Percentiles rank a stretch among this genome's conserved stretches.
Evolutionary conservation across 768 basidiomycete species (phyloP).

Genomic region (Xanthoconium purpureum): DNA sequence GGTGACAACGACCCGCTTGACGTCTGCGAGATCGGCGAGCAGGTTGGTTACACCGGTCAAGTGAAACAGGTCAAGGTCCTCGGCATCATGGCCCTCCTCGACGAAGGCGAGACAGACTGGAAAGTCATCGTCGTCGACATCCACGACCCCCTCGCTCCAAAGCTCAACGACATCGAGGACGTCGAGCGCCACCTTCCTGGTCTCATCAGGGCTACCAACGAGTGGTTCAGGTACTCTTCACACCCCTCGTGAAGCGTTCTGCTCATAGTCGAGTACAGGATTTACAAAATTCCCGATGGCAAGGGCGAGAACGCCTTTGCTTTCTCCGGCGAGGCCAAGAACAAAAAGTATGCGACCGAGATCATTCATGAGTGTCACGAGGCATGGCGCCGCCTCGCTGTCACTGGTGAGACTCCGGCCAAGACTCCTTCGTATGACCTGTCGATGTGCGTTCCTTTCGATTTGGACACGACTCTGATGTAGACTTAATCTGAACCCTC

Average conservation of each 20-base stretch:
- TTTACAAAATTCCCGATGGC: conserved; percentile 95
- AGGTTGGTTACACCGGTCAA: conserved; percentile 94
- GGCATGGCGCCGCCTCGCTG: conserved; percentile 92
- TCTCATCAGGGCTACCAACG: conserved; percentile 93
- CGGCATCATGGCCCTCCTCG: conserved; percentile 98
- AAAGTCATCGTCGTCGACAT: conserved; percentile 99
- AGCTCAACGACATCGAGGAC: conserved; percentile 98
- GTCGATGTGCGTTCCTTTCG: conserved; percentile 64
- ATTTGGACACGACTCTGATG: background rate
- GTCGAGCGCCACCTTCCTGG: conserved; percentile 98
- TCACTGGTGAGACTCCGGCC: conserved; percentile 65
- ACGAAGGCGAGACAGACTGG: conserved; percentile 99
- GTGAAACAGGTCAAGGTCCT: conserved; percentile 99
- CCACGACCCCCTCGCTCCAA: conserved; percentile 89
- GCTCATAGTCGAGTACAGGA: conserved; percentile 42
- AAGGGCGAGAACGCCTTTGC: conserved; percentile 98
- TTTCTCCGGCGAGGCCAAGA: conserved; percentile 99
- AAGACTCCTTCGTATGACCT: conserved; percentile 73
- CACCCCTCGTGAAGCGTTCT: background rate
- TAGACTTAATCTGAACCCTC: conserved; percentile 5
- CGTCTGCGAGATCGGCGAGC: conserved; percentile 99
- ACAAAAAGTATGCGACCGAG: conserved; percentile 99
- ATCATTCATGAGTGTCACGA: conserved; percentile 99
- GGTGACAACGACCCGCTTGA: conserved; percentile 99
- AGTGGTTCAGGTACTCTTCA: conserved; percentile 88